Evolutionary conservation across 768 basidiomycete species (phyloP).

Genomic region (Leucogyrophana mollusca): DNA sequence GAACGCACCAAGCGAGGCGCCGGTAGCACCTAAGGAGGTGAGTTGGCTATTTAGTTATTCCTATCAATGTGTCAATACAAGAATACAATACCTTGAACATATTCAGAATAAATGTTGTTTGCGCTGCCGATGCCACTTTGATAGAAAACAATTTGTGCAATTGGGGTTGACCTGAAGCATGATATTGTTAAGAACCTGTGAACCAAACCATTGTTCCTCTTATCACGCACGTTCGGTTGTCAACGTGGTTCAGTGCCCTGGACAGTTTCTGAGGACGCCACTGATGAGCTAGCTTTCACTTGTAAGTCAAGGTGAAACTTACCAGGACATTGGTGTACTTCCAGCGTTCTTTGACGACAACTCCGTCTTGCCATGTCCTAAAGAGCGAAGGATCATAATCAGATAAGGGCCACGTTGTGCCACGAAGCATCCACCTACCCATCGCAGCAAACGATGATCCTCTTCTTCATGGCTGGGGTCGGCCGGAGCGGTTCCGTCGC

Average conservation of each 20-base stretch:
- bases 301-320: constrained; percentile 11
- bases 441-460: constrained; percentile 74
- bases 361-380: constrained; percentile 76
- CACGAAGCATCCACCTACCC: constrained; percentile 43
- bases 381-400: background rate
- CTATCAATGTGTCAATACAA: constrained; percentile 3
- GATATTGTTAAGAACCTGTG: background rate
- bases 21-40: constrained; percentile 58
- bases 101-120: constrained; percentile 53
- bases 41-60: constrained; percentile 5
- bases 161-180: constrained; percentile 32
- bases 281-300: background rate
- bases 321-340: constrained; percentile 59
- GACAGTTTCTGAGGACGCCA: constrained; percentile 44
- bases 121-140: constrained; percentile 63
- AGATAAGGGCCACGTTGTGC: constrained; percentile 1
- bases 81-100: constrained; percentile 63
- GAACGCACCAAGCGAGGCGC: constrained; percentile 53
- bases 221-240: constrained; percentile 35
- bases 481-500: background rate
- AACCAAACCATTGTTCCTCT: background rate
- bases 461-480: constrained; percentile 39
- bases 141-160: constrained; percentile 64
- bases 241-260: constrained; percentile 49
- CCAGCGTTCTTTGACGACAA: constrained; percentile 41